Conservation (phyloP, 2,329 filamentous ascomycete genomes). For the Plenodomus lindquistii region DNA sequence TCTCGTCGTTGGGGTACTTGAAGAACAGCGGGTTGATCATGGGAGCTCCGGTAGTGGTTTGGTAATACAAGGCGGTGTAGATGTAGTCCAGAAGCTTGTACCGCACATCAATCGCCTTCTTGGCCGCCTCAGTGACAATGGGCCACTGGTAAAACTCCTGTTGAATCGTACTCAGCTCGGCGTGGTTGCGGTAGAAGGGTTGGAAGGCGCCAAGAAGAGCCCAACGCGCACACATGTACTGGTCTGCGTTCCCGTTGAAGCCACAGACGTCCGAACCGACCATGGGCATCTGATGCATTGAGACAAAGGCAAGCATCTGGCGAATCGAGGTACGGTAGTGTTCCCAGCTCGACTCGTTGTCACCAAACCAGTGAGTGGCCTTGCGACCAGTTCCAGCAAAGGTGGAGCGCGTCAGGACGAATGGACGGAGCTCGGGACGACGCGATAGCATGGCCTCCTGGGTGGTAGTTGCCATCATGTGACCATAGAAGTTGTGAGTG, state of each 20-base stretch:
- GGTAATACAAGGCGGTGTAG: conserved; percentile 70
- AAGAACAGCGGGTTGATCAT: conserved; percentile 73
- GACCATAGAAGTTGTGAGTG: conserved; percentile 76
- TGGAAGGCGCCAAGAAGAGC: conserved; percentile 72
- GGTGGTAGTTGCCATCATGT: conserved; percentile 72
- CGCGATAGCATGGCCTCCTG: conserved; percentile 68
- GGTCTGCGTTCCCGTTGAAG: conserved; percentile 68
- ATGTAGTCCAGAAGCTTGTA: conserved; percentile 79
- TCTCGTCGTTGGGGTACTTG: conserved; percentile 63
- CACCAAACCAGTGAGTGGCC: conserved; percentile 65
- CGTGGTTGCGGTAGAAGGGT: conserved; percentile 78
- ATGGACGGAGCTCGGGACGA: conserved; percentile 65
- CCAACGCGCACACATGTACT: conserved; percentile 76
- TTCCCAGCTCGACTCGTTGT: conserved; percentile 53
- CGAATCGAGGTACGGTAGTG: conserved; percentile 50
- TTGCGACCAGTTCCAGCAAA: conserved; percentile 71
- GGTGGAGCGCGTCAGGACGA: conserved; percentile 76
- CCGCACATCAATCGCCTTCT: conserved; percentile 70
- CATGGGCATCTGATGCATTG: conserved; percentile 54
- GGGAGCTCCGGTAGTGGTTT: conserved; percentile 65
- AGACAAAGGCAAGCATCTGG: conserved; percentile 51
- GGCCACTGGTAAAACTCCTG: conserved; percentile 78
- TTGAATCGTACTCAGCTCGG: conserved; percentile 54
- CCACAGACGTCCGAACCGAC: conserved; percentile 72
- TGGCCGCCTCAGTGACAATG: conserved; percentile 64